These are phyloP conservation scores for Aspergillus uvarum DNA, from an alignment of 2,329 filamentous ascomycete species.

Conservation along the genomic window DNA sequence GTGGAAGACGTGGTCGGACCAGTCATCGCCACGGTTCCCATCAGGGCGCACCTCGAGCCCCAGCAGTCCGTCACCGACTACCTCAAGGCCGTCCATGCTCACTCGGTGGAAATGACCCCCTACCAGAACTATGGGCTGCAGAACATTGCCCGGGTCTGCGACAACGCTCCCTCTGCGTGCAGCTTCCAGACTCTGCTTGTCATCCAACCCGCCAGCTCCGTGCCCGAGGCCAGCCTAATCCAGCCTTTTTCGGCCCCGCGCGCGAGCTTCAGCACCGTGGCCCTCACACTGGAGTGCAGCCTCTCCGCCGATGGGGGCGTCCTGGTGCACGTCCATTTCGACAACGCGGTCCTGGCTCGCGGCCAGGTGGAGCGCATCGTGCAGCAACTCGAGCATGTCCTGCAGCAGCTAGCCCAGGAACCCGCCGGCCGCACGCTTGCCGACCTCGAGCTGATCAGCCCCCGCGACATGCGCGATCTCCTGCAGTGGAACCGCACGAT, in stretches of 20 bases:
- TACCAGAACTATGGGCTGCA: slow-evolving; percentile 58
- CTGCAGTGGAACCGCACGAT: slow-evolving; percentile 12
- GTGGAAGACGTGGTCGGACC: slow-evolving; percentile 48
- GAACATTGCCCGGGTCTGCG: slow-evolving; percentile 50
- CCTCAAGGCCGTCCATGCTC: slow-evolving; percentile 54
- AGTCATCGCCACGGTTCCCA: slow-evolving; percentile 45
- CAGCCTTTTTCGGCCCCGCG: slow-evolving; percentile 12
- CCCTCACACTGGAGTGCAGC: slow-evolving; percentile 16
- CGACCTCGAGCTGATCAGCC: slow-evolving; percentile 12
- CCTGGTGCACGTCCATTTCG: slow-evolving; percentile 15
- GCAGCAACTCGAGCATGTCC: slow-evolving; percentile 15
- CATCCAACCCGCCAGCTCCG: slow-evolving; percentile 28
- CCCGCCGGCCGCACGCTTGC: slow-evolving; percentile 1
- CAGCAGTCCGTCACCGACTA: slow-evolving; percentile 45
- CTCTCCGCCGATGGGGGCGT: slow-evolving; percentile 7
- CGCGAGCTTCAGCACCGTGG: slow-evolving; percentile 13
- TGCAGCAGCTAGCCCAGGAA: slow-evolving; percentile 12
- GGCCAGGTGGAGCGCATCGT: slow-evolving; percentile 10
- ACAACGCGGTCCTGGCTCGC: slow-evolving; percentile 8
- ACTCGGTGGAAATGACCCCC: slow-evolving; percentile 54
- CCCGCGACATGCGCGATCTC: slow-evolving; percentile 10
- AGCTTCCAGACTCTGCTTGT: slow-evolving; percentile 43
- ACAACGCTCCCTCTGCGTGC: slow-evolving; percentile 38
- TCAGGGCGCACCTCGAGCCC: slow-evolving; percentile 34
- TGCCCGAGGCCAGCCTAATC: slow-evolving; percentile 10